phyloP scores from a whole-genome alignment of 768 basidiomycete species.

The Galerina sulciceps region DNA sequence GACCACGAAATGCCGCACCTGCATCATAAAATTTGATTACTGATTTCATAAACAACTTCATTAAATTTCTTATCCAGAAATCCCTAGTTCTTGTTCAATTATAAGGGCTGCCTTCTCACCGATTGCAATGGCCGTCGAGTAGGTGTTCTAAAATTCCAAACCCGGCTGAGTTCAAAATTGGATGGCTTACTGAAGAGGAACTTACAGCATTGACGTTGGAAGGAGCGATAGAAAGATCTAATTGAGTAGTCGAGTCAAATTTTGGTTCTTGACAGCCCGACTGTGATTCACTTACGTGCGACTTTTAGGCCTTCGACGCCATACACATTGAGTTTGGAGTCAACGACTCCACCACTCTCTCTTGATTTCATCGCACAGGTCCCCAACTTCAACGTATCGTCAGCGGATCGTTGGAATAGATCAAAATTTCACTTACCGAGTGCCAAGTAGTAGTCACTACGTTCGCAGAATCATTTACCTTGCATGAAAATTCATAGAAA shows the following conservation, averaged over 20 bases:
- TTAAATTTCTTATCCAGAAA: no score
- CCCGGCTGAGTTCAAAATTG: conserved; percentile 10
- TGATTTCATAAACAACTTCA: no score
- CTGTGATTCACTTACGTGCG: conserved; percentile 19
- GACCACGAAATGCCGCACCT: no score
- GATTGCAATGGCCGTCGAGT: conserved; percentile 38
- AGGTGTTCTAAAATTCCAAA: conserved; percentile 36
- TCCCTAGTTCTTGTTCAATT: conserved; percentile 44
- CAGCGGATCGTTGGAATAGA: not conserved
- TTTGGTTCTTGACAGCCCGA: conserved; percentile 2
- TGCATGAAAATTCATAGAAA: no score
- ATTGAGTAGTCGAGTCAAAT: conserved; percentile 3
- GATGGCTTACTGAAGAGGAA: no score
- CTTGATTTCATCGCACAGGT: conserved; percentile 32
- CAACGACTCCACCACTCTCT: conserved; percentile 24
- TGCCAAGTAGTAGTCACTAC: conserved; percentile 38
- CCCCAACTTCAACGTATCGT: conserved; percentile 16
- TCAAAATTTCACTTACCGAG: conserved; percentile 31
- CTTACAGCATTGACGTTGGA: no score
- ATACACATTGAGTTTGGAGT: conserved; percentile 30
- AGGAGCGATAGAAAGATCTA: no score
- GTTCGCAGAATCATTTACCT: no score
- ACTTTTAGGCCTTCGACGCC: conserved; percentile 30
- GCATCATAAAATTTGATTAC: no score
- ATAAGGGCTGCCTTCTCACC: conserved; percentile 61